Evolutionary conservation across 805 yeast genomes (phyloP).

Genomic region (Metschnikowia kofuensis): DNA sequence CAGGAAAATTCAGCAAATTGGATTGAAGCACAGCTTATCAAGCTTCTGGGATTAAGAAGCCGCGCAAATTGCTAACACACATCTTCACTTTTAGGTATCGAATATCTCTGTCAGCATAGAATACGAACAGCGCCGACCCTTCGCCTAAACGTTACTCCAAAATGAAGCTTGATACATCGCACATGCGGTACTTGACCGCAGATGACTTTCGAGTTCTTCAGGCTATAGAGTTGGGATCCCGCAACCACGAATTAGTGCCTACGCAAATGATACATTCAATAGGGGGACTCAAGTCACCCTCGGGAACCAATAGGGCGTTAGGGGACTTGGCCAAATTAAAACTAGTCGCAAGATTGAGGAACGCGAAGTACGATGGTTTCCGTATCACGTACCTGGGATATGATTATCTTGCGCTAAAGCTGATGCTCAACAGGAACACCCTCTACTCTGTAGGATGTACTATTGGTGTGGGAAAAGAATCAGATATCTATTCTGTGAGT

Average conservation of each 20-base stretch:
- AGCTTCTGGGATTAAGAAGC: background rate
- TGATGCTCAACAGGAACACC: constrained; percentile 72
- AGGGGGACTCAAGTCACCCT: constrained; percentile 70
- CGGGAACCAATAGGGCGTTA: constrained; percentile 75
- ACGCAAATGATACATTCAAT: constrained; percentile 76
- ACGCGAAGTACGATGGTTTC: constrained; percentile 95
- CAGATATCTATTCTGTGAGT: constrained; percentile 85
- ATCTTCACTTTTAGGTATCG: too few species aligned
- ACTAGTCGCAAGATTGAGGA: constrained; percentile 72
- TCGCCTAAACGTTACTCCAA: constrained; percentile 7
- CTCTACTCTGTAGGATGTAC: constrained; percentile 78
- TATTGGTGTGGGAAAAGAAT: constrained; percentile 97
- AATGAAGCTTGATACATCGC: constrained; percentile 91
- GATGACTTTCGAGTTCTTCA: constrained; percentile 89
- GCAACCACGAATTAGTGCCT: constrained; percentile 94
- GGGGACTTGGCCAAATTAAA: constrained; percentile 85
- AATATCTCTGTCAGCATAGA: too few species aligned
- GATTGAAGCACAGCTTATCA: too few species aligned
- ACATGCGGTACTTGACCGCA: constrained; percentile 86
- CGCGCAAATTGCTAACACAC: background rate
- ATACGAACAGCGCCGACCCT: too few species aligned
- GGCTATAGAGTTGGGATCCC: constrained; percentile 87
- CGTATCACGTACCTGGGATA: constrained; percentile 84
- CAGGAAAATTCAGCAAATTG: too few species aligned
- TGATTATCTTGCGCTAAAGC: constrained; percentile 86